phyloP scores from a whole-genome alignment of 805 yeast species.

The Spathaspora gorwiae region DNA sequence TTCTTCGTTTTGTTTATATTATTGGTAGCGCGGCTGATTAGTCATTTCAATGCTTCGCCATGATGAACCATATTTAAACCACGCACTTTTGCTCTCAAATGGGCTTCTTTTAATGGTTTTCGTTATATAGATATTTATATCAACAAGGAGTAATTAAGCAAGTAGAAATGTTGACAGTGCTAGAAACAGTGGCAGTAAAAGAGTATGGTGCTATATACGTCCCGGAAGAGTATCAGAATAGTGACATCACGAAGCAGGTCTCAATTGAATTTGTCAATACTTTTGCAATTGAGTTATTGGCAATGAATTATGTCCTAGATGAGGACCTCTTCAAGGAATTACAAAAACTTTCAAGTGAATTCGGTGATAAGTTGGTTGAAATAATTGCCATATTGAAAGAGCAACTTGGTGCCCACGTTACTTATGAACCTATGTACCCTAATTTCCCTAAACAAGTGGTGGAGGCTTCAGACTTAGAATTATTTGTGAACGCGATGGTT shows the following conservation, averaged over 20 bases:
- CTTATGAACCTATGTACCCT: slow-evolving; percentile 6
- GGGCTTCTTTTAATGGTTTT: too few species aligned
- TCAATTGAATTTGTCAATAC: not conserved
- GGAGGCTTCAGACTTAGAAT: slow-evolving; percentile 2
- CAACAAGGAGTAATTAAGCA: too few species aligned
- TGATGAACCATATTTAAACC: too few species aligned
- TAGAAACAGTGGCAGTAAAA: too few species aligned
- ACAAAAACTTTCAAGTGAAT: not conserved
- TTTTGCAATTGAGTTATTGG: not conserved
- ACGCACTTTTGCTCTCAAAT: too few species aligned
- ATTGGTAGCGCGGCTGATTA: too few species aligned
- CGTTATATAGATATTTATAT: too few species aligned
- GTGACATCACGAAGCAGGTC: not conserved
- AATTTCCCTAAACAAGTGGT: slow-evolving; percentile 10
- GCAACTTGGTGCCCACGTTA: not conserved
- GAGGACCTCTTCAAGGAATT: not conserved
- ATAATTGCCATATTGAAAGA: not conserved
- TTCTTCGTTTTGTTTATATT: too few species aligned
- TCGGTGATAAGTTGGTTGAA: not conserved
- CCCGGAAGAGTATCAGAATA: too few species aligned
- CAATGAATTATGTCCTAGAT: not conserved
- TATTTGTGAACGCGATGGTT: slow-evolving; percentile 3
- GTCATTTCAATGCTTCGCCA: too few species aligned
- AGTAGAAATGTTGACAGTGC: too few species aligned
- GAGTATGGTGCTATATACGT: too few species aligned